Conservation (phyloP, 1,284 basidiomycete species). For the Ganoderma lucidum region DNA sequence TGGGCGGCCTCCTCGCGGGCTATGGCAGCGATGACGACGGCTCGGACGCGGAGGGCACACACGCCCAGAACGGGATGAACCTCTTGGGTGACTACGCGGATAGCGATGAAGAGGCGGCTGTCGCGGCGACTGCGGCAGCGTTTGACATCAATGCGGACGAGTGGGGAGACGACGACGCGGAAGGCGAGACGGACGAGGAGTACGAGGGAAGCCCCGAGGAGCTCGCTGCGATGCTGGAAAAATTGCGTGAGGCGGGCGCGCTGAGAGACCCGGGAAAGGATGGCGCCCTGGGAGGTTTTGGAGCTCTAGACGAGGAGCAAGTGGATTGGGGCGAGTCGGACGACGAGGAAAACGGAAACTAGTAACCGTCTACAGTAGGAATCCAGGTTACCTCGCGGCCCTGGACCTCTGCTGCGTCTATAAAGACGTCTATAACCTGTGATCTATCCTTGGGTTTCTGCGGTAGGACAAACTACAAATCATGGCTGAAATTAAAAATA, state of each 20-base stretch:
- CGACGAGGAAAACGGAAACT: slow-evolving; percentile 41
- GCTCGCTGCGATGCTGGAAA: slow-evolving; percentile 56
- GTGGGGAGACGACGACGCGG: slow-evolving; percentile 41
- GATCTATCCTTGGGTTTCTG: no score
- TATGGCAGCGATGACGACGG: slow-evolving; percentile 70
- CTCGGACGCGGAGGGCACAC: slow-evolving; percentile 36
- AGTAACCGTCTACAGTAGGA: not conserved
- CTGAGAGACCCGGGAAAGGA: slow-evolving; percentile 40
- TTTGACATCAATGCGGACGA: slow-evolving; percentile 27
- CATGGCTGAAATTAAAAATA: no score
- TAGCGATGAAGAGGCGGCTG: slow-evolving; percentile 49
- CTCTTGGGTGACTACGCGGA: slow-evolving; percentile 63
- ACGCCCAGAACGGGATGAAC: slow-evolving; percentile 50
- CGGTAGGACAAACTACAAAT: no score
- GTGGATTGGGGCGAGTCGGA: slow-evolving; percentile 71
- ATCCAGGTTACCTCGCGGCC: no score
- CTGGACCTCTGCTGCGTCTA: no score
- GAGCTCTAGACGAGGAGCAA: slow-evolving; percentile 55
- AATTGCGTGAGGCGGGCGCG: slow-evolving; percentile 55
- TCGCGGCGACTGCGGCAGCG: not conserved
- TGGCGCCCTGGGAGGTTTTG: slow-evolving; percentile 34
- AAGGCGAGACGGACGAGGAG: slow-evolving; percentile 39
- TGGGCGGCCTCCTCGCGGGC: slow-evolving; percentile 64
- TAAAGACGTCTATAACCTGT: no score
- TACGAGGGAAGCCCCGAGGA: slow-evolving; percentile 51